Percentiles rank a stretch among this genome's conserved stretches.
phyloP scores from a whole-genome alignment of 768 basidiomycete genomes.

The Phaeotremella fagi region DNA sequence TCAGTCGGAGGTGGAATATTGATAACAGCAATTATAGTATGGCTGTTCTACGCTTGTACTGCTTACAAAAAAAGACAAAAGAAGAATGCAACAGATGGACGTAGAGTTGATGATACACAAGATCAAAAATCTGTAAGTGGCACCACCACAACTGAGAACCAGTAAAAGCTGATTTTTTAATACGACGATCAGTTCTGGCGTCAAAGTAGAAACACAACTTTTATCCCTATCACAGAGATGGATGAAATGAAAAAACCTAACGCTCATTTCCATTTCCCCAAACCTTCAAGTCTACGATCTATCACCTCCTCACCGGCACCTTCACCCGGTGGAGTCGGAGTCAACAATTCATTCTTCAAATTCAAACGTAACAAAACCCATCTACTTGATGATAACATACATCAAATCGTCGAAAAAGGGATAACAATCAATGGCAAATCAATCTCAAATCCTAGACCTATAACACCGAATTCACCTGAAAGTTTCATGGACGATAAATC shows the following conservation, averaged over 20 bases:
- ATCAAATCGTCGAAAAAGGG: too few species aligned
- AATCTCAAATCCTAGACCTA: too few species aligned
- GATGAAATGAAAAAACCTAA: neutral
- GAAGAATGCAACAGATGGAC: neutral
- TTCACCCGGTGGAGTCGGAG: neutral
- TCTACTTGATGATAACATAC: too few species aligned
- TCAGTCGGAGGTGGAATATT: neutral
- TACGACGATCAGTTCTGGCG: slow-evolving; percentile 2
- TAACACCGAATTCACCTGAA: too few species aligned
- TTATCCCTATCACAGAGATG: neutral
- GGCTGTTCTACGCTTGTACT: neutral
- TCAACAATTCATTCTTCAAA: neutral
- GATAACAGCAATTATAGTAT: neutral
- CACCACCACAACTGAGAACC: neutral
- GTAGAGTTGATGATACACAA: neutral
- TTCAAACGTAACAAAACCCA: neutral
- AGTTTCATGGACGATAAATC: too few species aligned
- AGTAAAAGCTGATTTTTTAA: too few species aligned
- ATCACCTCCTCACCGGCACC: neutral
- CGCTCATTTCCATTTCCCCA: neutral
- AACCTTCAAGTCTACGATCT: neutral
- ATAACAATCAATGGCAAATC: too few species aligned
- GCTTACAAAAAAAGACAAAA: neutral
- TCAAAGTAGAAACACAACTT: neutral
- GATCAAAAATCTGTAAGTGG: neutral